phyloP scores from a whole-genome alignment of 192 early-diverging fungal genomes.

The Gonapodya sp. region DNA sequence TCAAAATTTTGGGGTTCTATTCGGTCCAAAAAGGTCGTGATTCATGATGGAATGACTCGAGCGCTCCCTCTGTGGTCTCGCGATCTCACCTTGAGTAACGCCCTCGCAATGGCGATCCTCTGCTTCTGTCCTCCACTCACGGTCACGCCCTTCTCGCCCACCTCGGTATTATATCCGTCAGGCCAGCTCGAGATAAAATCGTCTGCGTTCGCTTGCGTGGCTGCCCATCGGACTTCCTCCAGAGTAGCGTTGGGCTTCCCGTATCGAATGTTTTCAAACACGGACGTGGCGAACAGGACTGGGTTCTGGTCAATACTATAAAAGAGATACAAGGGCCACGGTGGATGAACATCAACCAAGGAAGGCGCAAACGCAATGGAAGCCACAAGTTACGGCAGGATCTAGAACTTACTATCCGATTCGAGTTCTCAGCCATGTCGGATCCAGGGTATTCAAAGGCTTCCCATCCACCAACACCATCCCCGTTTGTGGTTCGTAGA shows the following conservation, averaged over 20 bases:
- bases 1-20: conserved; percentile 34
- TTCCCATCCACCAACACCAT: conserved; percentile 41
- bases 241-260: conserved; percentile 22
- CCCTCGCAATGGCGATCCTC: conserved; percentile 14
- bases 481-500: conserved; percentile 56
- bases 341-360: not conserved
- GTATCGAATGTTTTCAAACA: conserved; percentile 10
- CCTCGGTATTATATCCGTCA: conserved; percentile 4
- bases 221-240: conserved; percentile 11
- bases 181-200: conserved; percentile 11
- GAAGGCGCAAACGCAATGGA: not conserved
- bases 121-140: conserved; percentile 19
- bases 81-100: conserved; percentile 2
- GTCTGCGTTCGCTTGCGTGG: conserved; percentile 11
- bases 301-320: conserved; percentile 10
- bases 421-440: not conserved
- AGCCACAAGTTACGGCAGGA: not conserved
- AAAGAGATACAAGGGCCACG: not conserved
- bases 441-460: not conserved
- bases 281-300: conserved; percentile 12
- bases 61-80: not conserved
- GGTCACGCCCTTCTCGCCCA: conserved; percentile 11
- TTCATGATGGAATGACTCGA: too few relatives aligned
- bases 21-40: conserved; percentile 55
- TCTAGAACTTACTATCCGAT: conserved; percentile 5